Evolutionary conservation across 352 stramenopile species (phyloP).

Genomic region (Halophytophthora batemanensis): DNA sequence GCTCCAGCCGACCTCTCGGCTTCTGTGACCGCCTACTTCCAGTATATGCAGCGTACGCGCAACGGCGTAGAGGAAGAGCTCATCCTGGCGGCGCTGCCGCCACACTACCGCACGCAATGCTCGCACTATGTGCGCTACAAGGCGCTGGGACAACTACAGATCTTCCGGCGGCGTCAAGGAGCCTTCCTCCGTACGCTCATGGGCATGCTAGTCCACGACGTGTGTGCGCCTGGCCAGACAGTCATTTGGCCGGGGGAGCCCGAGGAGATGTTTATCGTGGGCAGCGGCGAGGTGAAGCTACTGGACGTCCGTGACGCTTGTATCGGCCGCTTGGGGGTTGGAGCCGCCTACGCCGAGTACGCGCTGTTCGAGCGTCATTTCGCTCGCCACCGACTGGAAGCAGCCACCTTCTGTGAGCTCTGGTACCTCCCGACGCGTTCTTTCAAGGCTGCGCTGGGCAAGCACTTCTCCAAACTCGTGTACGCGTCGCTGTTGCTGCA

Average conservation of each 20-base stretch:
- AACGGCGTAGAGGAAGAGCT: conserved; percentile 52
- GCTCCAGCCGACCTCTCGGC: conserved; percentile 23
- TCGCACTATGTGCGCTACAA: conserved; percentile 53
- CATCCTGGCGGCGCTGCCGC: conserved; percentile 39
- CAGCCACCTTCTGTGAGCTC: conserved; percentile 48
- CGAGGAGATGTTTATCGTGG: conserved; percentile 59
- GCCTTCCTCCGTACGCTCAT: conserved; percentile 54
- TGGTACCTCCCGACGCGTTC: conserved; percentile 34
- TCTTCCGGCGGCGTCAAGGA: conserved; percentile 46
- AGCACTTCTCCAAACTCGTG: conserved; percentile 58
- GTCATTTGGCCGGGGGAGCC: conserved; percentile 25
- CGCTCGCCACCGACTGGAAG: conserved; percentile 26
- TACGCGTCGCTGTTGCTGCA: conserved; percentile 40
- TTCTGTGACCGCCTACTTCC: conserved; percentile 53
- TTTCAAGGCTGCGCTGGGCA: conserved; percentile 42
- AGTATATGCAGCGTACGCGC: conserved; percentile 72
- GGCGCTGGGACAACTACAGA: conserved; percentile 35
- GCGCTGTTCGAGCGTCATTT: conserved; percentile 43
- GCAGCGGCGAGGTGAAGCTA: conserved; percentile 38
- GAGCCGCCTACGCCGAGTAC: conserved; percentile 44
- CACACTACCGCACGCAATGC: conserved; percentile 50
- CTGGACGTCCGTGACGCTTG: conserved; percentile 14
- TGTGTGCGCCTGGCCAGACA: conserved; percentile 41
- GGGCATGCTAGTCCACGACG: conserved; percentile 37
- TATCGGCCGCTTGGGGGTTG: conserved; percentile 24